Evolutionary conservation across 139 green algal species (phyloP).

Genomic region (Coelastrella sp.): DNA sequence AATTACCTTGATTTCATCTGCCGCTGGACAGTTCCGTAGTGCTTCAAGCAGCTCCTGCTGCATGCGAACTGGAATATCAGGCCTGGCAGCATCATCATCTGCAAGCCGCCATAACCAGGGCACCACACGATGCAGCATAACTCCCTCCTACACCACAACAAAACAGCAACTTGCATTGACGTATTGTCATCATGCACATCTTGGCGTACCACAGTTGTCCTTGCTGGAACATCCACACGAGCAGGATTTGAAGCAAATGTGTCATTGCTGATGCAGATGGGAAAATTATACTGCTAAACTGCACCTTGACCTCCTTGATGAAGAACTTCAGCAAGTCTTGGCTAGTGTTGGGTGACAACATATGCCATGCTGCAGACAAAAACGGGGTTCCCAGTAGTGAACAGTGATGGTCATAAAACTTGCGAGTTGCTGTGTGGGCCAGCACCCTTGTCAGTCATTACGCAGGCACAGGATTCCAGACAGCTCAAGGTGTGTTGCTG

Average conservation of each 20-base stretch:
- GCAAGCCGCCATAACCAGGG: slow-evolving; percentile 65
- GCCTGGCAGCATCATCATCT: slow-evolving; percentile 46
- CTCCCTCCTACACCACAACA: slow-evolving; percentile 44
- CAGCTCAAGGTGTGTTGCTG: no score
- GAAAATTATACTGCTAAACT: no score
- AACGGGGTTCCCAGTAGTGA: no score
- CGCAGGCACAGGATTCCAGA: no score
- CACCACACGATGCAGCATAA: slow-evolving; percentile 55
- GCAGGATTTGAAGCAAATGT: no score
- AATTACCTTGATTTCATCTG: slow-evolving; percentile 44
- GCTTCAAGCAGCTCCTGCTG: slow-evolving; percentile 44
- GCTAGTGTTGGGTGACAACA: slow-evolving; percentile 41
- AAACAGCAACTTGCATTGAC: neutral
- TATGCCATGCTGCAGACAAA: slow-evolving; percentile 36
- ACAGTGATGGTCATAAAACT: no score
- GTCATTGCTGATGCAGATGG: no score
- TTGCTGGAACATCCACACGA: no score
- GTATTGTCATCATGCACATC: neutral
- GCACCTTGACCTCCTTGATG: slow-evolving; percentile 28
- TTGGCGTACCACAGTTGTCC: no score
- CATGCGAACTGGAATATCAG: slow-evolving; percentile 34
- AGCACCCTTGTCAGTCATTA: no score
- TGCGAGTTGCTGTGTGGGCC: neutral
- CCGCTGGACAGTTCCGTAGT: slow-evolving; percentile 29
- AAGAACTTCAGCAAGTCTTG: slow-evolving; percentile 53